Evolutionary conservation across 352 stramenopile species (phyloP).

Genomic region (Pythium brachiatum): DNA sequence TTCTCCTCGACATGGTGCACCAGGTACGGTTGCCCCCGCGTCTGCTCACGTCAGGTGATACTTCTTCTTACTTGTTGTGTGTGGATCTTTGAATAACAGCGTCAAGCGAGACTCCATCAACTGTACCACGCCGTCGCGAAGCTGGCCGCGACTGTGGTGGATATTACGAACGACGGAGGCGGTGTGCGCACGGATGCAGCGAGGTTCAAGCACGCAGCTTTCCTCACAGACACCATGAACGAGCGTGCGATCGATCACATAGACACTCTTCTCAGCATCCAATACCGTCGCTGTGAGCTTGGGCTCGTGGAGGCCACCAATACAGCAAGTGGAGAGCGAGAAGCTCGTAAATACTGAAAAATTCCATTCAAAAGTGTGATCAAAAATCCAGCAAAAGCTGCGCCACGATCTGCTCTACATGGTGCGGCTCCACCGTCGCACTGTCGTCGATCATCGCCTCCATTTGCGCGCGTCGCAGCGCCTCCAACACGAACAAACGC

Average conservation of each 20-base stretch:
- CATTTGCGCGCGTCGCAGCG: slow-evolving; percentile 76
- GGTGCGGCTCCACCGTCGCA: slow-evolving; percentile 60
- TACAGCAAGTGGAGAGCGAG: background rate
- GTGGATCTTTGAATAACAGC: slow-evolving; percentile 27
- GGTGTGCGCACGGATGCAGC: slow-evolving; percentile 25
- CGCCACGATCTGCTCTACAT: slow-evolving; percentile 79
- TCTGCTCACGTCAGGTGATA: background rate
- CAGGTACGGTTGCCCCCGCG: slow-evolving; percentile 35
- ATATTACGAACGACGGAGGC: background rate
- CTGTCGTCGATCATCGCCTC: slow-evolving; percentile 87
- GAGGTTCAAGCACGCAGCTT: slow-evolving; percentile 49
- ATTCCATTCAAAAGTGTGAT: background rate
- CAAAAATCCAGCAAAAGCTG: slow-evolving; percentile 81
- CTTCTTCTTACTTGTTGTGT: background rate
- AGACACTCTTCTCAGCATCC: slow-evolving; percentile 24
- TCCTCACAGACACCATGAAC: slow-evolving; percentile 44
- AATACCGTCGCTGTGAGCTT: slow-evolving; percentile 14
- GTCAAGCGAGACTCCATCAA: slow-evolving; percentile 54
- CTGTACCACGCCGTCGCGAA: slow-evolving; percentile 58
- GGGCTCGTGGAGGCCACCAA: background rate
- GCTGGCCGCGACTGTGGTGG: slow-evolving; percentile 35
- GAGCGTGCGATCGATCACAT: slow-evolving; percentile 39
- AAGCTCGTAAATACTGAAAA: slow-evolving; percentile 16
- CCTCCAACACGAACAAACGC: slow-evolving; percentile 73
- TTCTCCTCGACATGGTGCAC: slow-evolving; percentile 56